Evolutionary conservation across 75 land plant species (phyloP).

Genomic region (Isoetes taiwanensis): DNA sequence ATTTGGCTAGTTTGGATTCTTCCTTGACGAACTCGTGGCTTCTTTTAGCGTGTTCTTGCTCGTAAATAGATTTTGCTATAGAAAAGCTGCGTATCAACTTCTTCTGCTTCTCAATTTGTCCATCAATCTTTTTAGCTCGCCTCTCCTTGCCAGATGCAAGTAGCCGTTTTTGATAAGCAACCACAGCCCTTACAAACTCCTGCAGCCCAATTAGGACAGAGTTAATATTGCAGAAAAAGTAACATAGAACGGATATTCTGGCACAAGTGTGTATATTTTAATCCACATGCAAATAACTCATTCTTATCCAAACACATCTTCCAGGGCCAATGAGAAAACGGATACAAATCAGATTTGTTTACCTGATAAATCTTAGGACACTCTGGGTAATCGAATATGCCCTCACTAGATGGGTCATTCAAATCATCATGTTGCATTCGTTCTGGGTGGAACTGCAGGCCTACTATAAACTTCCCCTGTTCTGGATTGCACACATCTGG

Average conservation of each 20-base stretch:
- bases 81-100: slow-evolving; percentile 61
- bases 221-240: no score
- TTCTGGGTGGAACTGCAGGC: slow-evolving; percentile 95
- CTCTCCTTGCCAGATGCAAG: slow-evolving; percentile 13
- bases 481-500: slow-evolving; percentile 79
- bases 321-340: no score
- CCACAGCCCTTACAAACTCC: slow-evolving; percentile 88
- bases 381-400: slow-evolving; percentile 72
- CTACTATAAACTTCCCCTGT: slow-evolving; percentile 90
- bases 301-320: no score
- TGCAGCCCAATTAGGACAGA: no score
- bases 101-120: slow-evolving; percentile 68
- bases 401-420: neutral
- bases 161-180: slow-evolving; percentile 73
- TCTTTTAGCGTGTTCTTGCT: slow-evolving; percentile 14
- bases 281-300: no score
- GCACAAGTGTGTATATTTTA: no score
- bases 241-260: no score
- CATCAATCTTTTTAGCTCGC: slow-evolving; percentile 27
- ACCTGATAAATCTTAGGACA: slow-evolving; percentile 83
- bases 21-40: slow-evolving; percentile 14
- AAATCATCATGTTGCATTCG: slow-evolving; percentile 40
- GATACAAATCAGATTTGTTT: no score
- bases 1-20: neutral
- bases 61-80: slow-evolving; percentile 52